phyloP scores from a whole-genome alignment of 2,329 filamentous ascomycete genomes.

The Rhynchosporium agropyri region DNA sequence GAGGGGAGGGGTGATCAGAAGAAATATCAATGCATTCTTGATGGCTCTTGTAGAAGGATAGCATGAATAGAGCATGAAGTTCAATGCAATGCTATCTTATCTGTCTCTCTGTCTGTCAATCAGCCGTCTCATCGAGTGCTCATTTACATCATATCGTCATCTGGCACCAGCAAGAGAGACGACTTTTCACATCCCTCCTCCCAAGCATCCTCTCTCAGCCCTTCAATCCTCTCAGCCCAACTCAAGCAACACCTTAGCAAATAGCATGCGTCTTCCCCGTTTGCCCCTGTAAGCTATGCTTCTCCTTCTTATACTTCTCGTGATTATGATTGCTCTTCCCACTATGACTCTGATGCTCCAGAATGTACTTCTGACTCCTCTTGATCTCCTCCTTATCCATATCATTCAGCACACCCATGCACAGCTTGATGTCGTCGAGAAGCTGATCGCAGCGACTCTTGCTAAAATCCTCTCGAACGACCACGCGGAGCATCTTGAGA shows the following conservation, averaged over 20 bases:
- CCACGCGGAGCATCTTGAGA: conserved; percentile 89
- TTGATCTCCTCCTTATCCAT: conserved; percentile 75
- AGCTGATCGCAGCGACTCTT: conserved; percentile 79
- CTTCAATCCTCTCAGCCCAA: neutral
- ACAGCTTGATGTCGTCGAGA: conserved; percentile 77
- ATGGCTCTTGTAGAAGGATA: too few species aligned
- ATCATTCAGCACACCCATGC: conserved; percentile 68
- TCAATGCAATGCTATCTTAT: neutral
- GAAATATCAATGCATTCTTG: too few species aligned
- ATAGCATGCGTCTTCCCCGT: conserved; percentile 86
- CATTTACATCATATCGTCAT: neutral
- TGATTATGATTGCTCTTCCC: conserved; percentile 55
- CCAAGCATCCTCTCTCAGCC: neutral
- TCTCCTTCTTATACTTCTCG: conserved; percentile 66
- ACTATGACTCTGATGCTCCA: conserved; percentile 55
- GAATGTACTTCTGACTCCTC: conserved; percentile 68
- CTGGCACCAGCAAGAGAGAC: neutral
- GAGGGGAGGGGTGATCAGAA: too few species aligned
- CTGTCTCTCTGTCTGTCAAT: neutral
- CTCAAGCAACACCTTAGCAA: conserved; percentile 57
- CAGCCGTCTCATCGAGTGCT: neutral
- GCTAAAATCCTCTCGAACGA: conserved; percentile 91
- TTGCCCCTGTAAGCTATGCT: conserved; percentile 87
- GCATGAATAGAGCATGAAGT: too few species aligned
- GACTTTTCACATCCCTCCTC: neutral